Evolutionary conservation across 371 early-diverging fungal genomes (phyloP).

Genomic region (Cokeromyces recurvatus): DNA sequence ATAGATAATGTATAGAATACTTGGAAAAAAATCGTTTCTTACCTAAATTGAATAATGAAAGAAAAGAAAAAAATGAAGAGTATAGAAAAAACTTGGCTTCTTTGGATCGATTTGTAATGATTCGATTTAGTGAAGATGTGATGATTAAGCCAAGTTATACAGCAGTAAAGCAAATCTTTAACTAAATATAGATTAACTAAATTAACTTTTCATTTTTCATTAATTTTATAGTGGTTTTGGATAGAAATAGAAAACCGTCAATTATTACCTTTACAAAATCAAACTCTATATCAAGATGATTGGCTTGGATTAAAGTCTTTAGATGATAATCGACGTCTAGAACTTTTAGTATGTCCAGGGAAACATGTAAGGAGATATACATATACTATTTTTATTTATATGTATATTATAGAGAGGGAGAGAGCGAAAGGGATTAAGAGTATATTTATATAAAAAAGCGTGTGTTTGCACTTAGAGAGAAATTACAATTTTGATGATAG

Average conservation of each 20-base stretch:
- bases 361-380: conserved; percentile 58
- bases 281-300: conserved; percentile 61
- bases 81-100: conserved; percentile 54
- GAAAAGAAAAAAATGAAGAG: conserved; percentile 35
- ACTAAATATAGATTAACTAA: too few relatives aligned
- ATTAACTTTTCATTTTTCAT: too few relatives aligned
- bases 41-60: conserved; percentile 87
- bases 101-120: conserved; percentile 73
- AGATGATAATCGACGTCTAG: conserved; percentile 49
- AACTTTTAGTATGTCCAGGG: conserved; percentile 61
- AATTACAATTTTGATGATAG: too few relatives aligned
- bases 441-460: too few relatives aligned
- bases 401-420: neutral
- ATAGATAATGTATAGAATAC: too few relatives aligned
- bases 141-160: conserved; percentile 77
- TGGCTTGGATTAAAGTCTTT: conserved; percentile 66
- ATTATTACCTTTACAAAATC: conserved; percentile 51
- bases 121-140: conserved; percentile 72
- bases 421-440: neutral
- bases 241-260: conserved; percentile 50
- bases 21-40: conserved; percentile 72
- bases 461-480: too few relatives aligned
- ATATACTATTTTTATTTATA: neutral
- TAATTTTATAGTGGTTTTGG: conserved; percentile 73
- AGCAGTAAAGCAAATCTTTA: conserved; percentile 42